phyloP scores from a whole-genome alignment of 2,329 filamentous ascomycete species.

The Fusarium piperis region DNA sequence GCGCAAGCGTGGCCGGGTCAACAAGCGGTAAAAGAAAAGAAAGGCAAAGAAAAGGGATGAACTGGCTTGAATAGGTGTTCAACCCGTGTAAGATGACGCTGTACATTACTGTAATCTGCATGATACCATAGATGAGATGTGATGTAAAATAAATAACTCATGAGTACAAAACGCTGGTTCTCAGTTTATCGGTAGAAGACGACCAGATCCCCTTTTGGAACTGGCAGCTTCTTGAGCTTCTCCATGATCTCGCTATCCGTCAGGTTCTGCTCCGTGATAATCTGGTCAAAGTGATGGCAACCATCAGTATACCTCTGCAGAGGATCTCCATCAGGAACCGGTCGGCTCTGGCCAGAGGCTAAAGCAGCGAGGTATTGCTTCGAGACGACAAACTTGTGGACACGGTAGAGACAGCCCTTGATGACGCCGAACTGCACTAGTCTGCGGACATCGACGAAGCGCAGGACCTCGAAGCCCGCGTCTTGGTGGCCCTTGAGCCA shows the following conservation, averaged over 20 bases:
- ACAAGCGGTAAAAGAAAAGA: constrained; percentile 14
- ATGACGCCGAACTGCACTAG: constrained; percentile 97
- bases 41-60: not conserved
- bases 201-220: constrained; percentile 62
- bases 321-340: constrained; percentile 55
- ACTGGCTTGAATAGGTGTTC: not conserved
- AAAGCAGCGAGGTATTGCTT: constrained; percentile 68
- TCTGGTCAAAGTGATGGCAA: constrained; percentile 81
- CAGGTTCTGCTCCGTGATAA: constrained; percentile 79
- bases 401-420: constrained; percentile 91
- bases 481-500: constrained; percentile 84
- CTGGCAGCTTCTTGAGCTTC: constrained; percentile 67
- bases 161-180: constrained; percentile 8
- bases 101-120: constrained; percentile 45
- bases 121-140: constrained; percentile 44
- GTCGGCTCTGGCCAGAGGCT: constrained; percentile 62
- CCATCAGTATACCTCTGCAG: constrained; percentile 78
- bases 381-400: constrained; percentile 88
- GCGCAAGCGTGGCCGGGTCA: constrained; percentile 37
- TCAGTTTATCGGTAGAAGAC: constrained; percentile 60
- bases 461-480: constrained; percentile 70
- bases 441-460: constrained; percentile 85
- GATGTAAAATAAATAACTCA: constrained; percentile 33
- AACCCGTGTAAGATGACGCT: constrained; percentile 35
- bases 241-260: constrained; percentile 76